A percentile compares a stretch with the other conserved stretches of the same genome.
Conservation (phyloP, 208 protist species). For the Trypanosoma boissoni region DNA sequence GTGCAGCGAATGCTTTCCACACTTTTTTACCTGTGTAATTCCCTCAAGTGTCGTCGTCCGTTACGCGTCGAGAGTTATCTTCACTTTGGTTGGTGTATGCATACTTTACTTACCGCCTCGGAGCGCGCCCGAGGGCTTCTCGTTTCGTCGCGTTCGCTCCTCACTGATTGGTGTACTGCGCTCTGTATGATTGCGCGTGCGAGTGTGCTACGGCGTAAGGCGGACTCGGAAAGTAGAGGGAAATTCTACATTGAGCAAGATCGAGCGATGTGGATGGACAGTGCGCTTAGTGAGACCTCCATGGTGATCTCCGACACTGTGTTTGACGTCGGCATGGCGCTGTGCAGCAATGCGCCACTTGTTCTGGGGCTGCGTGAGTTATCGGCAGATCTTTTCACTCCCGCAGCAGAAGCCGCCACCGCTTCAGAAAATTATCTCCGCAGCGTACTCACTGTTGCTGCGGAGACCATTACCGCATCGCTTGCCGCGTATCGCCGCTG, state of each 20-base stretch:
- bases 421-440: too few relatives aligned
- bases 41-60: too few relatives aligned
- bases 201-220: slow-evolving; percentile 8
- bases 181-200: slow-evolving; percentile 11
- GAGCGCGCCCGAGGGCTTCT: slow-evolving; percentile 15
- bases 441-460: too few relatives aligned
- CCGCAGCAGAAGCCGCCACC: too few relatives aligned
- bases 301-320: slow-evolving; percentile 7
- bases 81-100: background rate
- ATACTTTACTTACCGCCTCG: slow-evolving; percentile 1
- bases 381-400: too few relatives aligned
- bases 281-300: background rate
- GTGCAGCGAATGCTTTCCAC: slow-evolving; percentile 47
- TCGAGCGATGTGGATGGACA: slow-evolving; percentile 9
- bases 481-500: slow-evolving; percentile 8
- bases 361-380: background rate
- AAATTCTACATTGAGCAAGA: slow-evolving; percentile 6
- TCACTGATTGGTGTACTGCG: slow-evolving; percentile 20
- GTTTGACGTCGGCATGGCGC: background rate
- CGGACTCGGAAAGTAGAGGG: background rate
- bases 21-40: slow-evolving; percentile 43
- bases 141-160: slow-evolving; percentile 14
- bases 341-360: slow-evolving; percentile 10
- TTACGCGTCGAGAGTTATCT: too few relatives aligned
- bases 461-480: slow-evolving; percentile 8